phyloP scores from a whole-genome alignment of 2,329 filamentous ascomycete genomes.

The Pseudogymnoascus sp. region DNA sequence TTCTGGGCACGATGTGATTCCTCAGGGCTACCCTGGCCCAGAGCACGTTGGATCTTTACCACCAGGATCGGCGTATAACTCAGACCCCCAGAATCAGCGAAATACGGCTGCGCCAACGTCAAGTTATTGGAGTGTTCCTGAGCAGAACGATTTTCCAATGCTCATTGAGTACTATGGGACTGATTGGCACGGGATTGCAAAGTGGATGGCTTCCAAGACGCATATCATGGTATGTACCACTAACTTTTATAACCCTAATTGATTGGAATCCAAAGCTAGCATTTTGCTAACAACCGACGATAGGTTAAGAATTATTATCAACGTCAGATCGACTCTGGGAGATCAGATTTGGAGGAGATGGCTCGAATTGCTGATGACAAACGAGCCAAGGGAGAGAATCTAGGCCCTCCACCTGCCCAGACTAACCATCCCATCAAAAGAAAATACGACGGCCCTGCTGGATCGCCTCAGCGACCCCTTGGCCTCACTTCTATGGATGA shows the following conservation, averaged over 20 bases:
- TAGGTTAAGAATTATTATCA: constrained; percentile 64
- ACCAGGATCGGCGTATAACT: background rate
- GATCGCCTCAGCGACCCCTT: constrained; percentile 38
- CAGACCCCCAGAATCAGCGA: constrained; percentile 18
- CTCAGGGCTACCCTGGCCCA: constrained; percentile 17
- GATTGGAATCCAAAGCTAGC: constrained; percentile 24
- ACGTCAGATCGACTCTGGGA: constrained; percentile 52
- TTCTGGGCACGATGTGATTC: constrained; percentile 16
- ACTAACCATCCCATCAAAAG: constrained; percentile 44
- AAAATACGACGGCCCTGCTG: constrained; percentile 41
- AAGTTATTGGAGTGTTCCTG: constrained; percentile 82
- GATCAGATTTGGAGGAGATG: constrained; percentile 52
- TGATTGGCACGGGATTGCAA: constrained; percentile 68
- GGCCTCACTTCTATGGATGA: constrained; percentile 38
- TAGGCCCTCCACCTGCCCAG: constrained; percentile 53
- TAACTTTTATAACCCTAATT: constrained; percentile 22
- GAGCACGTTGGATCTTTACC: constrained; percentile 19
- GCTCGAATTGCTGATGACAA: constrained; percentile 54
- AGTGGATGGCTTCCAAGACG: constrained; percentile 76
- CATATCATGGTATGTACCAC: constrained; percentile 64
- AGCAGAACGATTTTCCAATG: constrained; percentile 68
- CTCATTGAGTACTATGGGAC: constrained; percentile 69
- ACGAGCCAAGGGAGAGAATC: constrained; percentile 47
- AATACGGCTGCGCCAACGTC: constrained; percentile 50
- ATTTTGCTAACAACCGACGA: constrained; percentile 27